These are phyloP conservation scores for Oryza officinalis DNA, from an alignment of 176 grass and related monocot genomes.

Conservation along the genomic window DNA sequence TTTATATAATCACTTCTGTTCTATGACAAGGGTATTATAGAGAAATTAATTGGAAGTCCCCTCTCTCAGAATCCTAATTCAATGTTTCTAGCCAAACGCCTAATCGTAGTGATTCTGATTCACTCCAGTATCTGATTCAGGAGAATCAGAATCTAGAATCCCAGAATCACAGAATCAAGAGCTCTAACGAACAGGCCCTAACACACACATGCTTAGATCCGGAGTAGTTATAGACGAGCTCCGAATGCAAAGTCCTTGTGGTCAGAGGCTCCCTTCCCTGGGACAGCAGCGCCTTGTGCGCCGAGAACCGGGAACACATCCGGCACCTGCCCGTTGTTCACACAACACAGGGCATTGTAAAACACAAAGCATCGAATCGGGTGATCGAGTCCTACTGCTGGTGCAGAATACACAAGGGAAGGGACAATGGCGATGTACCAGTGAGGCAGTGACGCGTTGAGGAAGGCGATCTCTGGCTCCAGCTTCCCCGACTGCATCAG, in stretches of 20 bases:
- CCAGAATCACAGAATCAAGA: too few relatives aligned
- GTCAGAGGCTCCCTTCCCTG: slow-evolving; percentile 76
- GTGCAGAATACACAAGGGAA: background rate
- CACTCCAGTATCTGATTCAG: too few relatives aligned
- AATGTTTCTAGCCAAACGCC: too few relatives aligned
- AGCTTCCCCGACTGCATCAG: slow-evolving; percentile 82
- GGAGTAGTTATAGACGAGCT: slow-evolving; percentile 90
- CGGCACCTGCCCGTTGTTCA: slow-evolving; percentile 54
- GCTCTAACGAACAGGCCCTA: too few relatives aligned
- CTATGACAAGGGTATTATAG: too few relatives aligned
- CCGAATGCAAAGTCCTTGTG: slow-evolving; percentile 86
- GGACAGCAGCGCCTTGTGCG: slow-evolving; percentile 71
- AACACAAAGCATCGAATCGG: background rate
- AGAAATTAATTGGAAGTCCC: too few relatives aligned
- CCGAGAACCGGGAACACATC: slow-evolving; percentile 84
- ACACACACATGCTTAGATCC: slow-evolving; percentile 87
- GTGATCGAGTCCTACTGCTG: background rate
- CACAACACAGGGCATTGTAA: background rate
- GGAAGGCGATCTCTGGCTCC: slow-evolving; percentile 72
- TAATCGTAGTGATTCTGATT: too few relatives aligned
- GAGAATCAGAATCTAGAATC: too few relatives aligned
- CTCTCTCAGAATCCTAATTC: too few relatives aligned
- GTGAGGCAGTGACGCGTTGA: slow-evolving; percentile 85
- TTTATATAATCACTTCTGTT: too few relatives aligned
- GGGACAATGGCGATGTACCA: slow-evolving; percentile 42